Conservation (phyloP, 2,329 filamentous ascomycete species). For the Phialemoniopsis sp. region DNA sequence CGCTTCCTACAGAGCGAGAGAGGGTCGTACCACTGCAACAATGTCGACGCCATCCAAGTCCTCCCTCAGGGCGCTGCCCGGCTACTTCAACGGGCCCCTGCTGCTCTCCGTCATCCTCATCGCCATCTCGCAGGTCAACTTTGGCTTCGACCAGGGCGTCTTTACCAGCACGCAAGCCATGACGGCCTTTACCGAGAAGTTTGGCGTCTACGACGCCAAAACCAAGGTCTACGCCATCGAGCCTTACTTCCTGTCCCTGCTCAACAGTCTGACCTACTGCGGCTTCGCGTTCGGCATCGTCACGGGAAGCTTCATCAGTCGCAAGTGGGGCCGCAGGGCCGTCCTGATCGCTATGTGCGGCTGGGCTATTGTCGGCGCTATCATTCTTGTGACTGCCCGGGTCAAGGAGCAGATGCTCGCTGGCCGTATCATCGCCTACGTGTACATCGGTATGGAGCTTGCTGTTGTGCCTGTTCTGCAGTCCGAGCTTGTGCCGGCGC, state of each 20-base stretch:
- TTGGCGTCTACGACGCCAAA: slow-evolving; percentile 21
- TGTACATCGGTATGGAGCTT: slow-evolving; percentile 34
- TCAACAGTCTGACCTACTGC: slow-evolving; percentile 27
- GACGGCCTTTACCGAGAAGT: slow-evolving; percentile 25
- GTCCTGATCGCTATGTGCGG: slow-evolving; percentile 30
- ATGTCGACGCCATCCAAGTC: too few species aligned
- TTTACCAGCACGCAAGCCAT: slow-evolving; percentile 31
- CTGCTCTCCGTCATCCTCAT: slow-evolving; percentile 18
- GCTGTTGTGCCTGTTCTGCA: slow-evolving; percentile 28
- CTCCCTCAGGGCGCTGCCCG: too few species aligned
- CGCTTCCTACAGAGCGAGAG: too few species aligned
- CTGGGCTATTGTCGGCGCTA: slow-evolving; percentile 24
- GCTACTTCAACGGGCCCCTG: slow-evolving; percentile 12
- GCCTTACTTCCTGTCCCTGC: slow-evolving; percentile 26
- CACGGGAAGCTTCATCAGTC: slow-evolving; percentile 20
- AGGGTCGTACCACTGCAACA: too few species aligned
- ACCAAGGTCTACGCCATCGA: slow-evolving; percentile 16
- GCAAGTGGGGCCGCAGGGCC: slow-evolving; percentile 23
- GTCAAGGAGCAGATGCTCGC: slow-evolving; percentile 24
- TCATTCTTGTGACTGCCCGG: slow-evolving; percentile 23
- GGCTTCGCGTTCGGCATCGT: slow-evolving; percentile 21
- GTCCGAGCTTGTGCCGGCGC: slow-evolving; percentile 23
- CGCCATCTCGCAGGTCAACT: slow-evolving; percentile 30
- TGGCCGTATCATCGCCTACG: slow-evolving; percentile 27
- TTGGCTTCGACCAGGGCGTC: slow-evolving; percentile 31